Evolutionary conservation across 31 red algal species (phyloP), one percentile per base, ranked within the genome.

Genomic region (Odonthalia washingtoniensis): DNA sequence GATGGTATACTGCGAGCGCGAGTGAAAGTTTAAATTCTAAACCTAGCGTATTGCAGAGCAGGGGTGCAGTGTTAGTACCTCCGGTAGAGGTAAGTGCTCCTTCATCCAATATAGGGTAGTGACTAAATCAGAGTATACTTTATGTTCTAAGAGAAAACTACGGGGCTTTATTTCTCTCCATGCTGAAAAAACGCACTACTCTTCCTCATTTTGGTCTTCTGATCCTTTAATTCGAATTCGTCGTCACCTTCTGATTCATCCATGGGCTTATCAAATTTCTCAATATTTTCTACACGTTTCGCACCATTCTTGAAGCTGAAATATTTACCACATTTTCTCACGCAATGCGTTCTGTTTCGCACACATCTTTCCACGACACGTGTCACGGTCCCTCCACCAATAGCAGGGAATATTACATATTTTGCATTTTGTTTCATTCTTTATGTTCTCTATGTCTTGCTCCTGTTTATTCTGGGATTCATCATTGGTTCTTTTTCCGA

Each of bases 331-430:
- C 37, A 18, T 74, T 36, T 35, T 2, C 32, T 2, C 57, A 34
- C 28, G 1, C 1, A 43, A 1, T 12, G 18, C 27, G 57, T 44
- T 57, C 24, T 68, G 66, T 34, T 38, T 12, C 38, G 30, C 26
- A 26, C 27, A 31, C 4, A 85, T 37, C 21, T 46, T 57, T 6
- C 36, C 66, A 24, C 65, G 27, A 26, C 66, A 85, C 66, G 46
- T 68, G n/a, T 46, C 16, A 4, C 67, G 67, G 40, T 85, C 82
- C 33, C 74, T 74, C 5, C 40, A 85, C 82, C 82, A 85, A 53
- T 85, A 28, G 4, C 82, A 65, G 37, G 40, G 40, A 4, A 4
- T 3, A 1, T 46, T 40, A 36, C 82, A 74, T 24, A 21, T 63
- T 40, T n/a, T 4, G 61, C 60, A 68, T 30, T 40, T 0, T 33